Evolutionary conservation across 768 basidiomycete genomes (phyloP), one percentile per base, ranked within the genome.

Genomic region (Rhizopogon vinicolor): DNA sequence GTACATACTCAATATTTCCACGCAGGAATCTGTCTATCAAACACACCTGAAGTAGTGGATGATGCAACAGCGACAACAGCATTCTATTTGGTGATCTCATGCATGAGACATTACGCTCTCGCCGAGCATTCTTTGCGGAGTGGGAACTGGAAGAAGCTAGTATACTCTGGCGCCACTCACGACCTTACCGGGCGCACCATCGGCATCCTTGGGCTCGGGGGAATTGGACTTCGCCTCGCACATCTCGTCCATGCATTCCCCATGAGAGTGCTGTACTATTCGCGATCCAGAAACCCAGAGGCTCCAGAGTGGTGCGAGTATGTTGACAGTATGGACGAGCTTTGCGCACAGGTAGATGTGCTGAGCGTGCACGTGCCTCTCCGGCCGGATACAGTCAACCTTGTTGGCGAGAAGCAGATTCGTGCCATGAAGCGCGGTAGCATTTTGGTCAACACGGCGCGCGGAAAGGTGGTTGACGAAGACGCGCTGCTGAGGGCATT

Each of bases 191-290:
- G 80, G 0, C 79, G 78, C 57, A 85, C 85, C 8, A 71, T 89
- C 39, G 85, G 79, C 5, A 84, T 89, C 58, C 76, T 89, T 16
- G 87, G 86, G 3, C 75, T 87, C 7, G 86, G 87, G 37, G 87
- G 88, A 1, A 89, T 89, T 59, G 87, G 88, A 0, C 61, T 78
- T 56, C 82, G 84, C 19, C 69, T 87, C 22, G 85, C 84, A 0
- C 78, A 86, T 61, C 78, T 90, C 53, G 84, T 78, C 1, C 83
- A 82, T 55, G 84, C 83, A 3, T 89, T 93, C 75, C 89, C 86
- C n/a, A 93, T 96, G 91, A 85, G 86, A 53, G 74, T 93, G 55
- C 78, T 93, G 52, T 94, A 93, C 71, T 82, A 89, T 71, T 83
- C 82, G 37, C 75, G 87, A 44, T 75, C 78, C 60, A 79, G 78